phyloP scores from a whole-genome alignment of 257 asterid species.

The Nicotiana paniculata region DNA sequence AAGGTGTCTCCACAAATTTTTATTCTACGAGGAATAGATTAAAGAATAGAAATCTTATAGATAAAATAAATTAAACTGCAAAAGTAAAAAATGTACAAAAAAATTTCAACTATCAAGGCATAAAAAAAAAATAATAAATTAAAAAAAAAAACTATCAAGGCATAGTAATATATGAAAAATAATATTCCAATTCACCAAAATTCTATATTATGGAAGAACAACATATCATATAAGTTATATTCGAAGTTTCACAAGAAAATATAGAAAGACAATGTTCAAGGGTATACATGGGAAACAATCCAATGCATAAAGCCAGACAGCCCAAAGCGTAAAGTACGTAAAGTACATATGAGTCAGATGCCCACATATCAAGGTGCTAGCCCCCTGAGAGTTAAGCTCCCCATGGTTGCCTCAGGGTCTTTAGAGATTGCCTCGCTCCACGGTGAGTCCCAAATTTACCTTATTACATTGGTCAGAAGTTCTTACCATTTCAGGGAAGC shows the following conservation, averaged over 20 bases:
- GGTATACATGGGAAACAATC: background rate
- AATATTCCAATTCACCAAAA: background rate
- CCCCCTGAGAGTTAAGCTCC: background rate
- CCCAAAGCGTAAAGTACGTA: background rate
- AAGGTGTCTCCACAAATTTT: background rate
- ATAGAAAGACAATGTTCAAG: background rate
- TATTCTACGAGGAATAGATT: background rate
- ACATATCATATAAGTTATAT: background rate
- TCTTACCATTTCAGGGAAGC: slow-evolving; percentile 89
- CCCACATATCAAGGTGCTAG: background rate
- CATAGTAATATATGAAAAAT: background rate
- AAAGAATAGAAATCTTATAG: background rate
- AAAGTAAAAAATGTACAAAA: background rate
- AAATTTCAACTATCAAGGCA: background rate
- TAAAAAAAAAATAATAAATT: no score
- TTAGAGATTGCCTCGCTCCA: background rate
- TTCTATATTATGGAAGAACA: background rate
- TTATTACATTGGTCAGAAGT: background rate
- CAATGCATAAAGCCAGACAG: background rate
- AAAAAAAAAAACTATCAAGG: background rate
- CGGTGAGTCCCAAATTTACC: background rate
- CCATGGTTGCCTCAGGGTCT: background rate
- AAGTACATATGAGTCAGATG: background rate
- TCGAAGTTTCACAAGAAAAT: background rate
- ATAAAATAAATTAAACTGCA: background rate